Evolutionary conservation across 1,284 basidiomycete species (phyloP).

Genomic region (Sutorius eximius): DNA sequence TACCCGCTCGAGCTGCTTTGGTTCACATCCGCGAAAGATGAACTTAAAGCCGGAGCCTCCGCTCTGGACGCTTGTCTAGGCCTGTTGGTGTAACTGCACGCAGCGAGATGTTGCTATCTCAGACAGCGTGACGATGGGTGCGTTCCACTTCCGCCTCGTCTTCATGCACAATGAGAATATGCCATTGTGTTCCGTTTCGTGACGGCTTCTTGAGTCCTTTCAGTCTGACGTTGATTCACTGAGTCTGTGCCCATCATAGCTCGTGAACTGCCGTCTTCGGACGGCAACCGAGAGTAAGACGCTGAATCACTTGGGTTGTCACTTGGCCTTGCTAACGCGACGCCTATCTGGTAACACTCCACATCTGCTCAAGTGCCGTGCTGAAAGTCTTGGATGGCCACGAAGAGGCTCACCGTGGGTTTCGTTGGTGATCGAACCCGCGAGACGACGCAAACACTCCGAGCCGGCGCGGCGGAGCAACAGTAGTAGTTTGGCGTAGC

Average conservation of each 20-base stretch:
- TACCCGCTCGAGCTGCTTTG: too few relatives aligned
- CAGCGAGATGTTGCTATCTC: slow-evolving; percentile 62
- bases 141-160: slow-evolving; percentile 12
- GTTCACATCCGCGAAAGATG: slow-evolving; percentile 32
- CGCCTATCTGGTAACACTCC: not conserved
- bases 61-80: slow-evolving; percentile 54
- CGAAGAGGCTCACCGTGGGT: not conserved
- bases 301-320: not conserved
- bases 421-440: not conserved
- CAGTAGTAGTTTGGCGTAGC: not conserved
- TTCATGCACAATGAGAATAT: slow-evolving; percentile 41
- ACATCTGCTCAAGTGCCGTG: not conserved
- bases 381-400: not conserved
- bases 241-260: slow-evolving; percentile 45
- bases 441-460: not conserved
- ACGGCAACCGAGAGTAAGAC: slow-evolving; percentile 10
- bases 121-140: slow-evolving; percentile 52
- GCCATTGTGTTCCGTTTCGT: slow-evolving; percentile 64
- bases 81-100: slow-evolving; percentile 52
- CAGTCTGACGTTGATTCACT: slow-evolving; percentile 63
- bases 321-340: not conserved
- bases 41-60: slow-evolving; percentile 54
- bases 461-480: not conserved
- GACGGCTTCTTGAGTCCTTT: slow-evolving; percentile 55
- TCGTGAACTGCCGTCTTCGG: not conserved